Percentiles rank a stretch among this genome's conserved stretches.
Evolutionary conservation across 352 stramenopile species (phyloP).

Genomic region (Globisporangium nodosum): DNA sequence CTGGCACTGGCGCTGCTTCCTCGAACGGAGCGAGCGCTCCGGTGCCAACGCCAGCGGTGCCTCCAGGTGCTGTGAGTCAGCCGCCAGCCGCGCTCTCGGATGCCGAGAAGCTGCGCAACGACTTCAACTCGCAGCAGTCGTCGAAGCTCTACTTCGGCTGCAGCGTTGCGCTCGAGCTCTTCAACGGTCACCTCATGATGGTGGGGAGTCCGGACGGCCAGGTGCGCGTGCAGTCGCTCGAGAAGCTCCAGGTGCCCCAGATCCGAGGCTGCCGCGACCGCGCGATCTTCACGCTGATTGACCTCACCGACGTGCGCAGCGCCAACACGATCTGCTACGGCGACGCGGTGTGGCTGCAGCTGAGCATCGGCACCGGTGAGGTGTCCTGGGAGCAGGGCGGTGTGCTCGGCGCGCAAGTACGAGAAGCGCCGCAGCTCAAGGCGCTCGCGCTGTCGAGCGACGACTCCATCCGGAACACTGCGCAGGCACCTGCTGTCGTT

Average conservation of each 20-base stretch:
- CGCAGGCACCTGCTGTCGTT: conserved; percentile 37
- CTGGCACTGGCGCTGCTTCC: neutral
- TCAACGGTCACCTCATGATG: conserved; percentile 75
- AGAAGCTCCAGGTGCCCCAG: conserved; percentile 45
- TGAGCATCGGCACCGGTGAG: conserved; percentile 61
- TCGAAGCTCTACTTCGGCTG: conserved; percentile 55
- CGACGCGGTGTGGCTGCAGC: conserved; percentile 71
- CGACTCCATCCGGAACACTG: conserved; percentile 45
- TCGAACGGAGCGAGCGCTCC: neutral
- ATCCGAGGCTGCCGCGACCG: conserved; percentile 47
- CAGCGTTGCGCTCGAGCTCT: conserved; percentile 63
- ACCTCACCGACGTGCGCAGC: conserved; percentile 59
- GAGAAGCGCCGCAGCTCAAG: conserved; percentile 64
- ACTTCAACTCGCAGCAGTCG: conserved; percentile 61
- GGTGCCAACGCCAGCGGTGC: neutral
- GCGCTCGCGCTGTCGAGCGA: conserved; percentile 42
- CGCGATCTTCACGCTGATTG: conserved; percentile 64
- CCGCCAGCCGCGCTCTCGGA: conserved; percentile 24
- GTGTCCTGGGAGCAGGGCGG: conserved; percentile 68
- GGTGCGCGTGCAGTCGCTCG: conserved; percentile 56
- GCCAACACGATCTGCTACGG: conserved; percentile 65
- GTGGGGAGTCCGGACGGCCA: conserved; percentile 51
- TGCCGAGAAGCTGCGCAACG: conserved; percentile 60
- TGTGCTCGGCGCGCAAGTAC: conserved; percentile 68
- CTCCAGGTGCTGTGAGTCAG: neutral